Percentiles rank a stretch among this genome's conserved stretches.
Conservation (phyloP, 208 protist genomes). For the Acanthamoeba lugdunensis region DNA sequence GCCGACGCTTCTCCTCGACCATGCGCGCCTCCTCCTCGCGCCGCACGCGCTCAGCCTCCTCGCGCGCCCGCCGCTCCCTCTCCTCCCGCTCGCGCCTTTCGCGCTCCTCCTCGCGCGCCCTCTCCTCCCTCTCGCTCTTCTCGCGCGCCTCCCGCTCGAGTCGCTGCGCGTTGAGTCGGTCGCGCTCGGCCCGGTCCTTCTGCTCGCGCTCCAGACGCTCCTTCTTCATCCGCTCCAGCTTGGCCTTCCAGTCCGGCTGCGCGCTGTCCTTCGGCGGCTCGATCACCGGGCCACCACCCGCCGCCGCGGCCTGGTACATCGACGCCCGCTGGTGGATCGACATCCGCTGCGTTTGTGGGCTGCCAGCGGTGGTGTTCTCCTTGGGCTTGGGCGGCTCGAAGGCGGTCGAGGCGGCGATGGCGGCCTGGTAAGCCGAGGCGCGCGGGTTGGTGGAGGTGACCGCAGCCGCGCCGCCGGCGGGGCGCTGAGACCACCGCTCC, state of each 20-base stretch:
- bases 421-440: background rate
- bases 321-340: background rate
- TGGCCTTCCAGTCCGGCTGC: background rate
- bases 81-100: background rate
- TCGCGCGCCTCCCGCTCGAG: slow-evolving; percentile 11
- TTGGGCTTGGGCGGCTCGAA: background rate
- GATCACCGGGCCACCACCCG: background rate
- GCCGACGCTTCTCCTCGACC: background rate
- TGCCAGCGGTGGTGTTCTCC: background rate
- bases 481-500: background rate
- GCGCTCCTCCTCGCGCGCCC: background rate
- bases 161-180: background rate
- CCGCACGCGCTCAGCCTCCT: background rate
- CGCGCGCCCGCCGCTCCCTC: background rate
- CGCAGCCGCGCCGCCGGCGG: too few relatives aligned
- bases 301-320: background rate
- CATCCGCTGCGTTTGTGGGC: background rate
- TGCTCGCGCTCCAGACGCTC: background rate
- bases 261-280: background rate
- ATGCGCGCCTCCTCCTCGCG: slow-evolving; percentile 14
- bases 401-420: too few relatives aligned
- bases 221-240: slow-evolving; percentile 19
- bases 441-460: background rate
- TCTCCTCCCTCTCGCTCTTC: background rate
- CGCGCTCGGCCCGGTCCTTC: background rate